Base-by-base conservation (phyloP, 768 basidiomycete species). In the Mycena haematopus region DNA sequence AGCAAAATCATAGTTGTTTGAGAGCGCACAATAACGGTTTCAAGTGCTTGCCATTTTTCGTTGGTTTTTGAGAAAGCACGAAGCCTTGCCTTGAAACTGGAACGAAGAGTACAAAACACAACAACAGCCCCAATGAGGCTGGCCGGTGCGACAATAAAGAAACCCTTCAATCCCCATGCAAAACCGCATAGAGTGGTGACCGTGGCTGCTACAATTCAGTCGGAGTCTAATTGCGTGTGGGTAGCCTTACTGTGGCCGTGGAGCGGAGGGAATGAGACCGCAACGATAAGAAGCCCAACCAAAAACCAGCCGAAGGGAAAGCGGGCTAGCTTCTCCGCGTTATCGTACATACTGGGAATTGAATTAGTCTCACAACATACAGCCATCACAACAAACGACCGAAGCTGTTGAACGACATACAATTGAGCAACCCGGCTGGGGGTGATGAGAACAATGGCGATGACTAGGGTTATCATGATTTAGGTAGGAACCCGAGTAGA, bases 81-180 rank as follows among this genome's bases (percentile, higher is more conserved):
- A 22, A 94, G 73, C 52, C 82, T 79, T 49, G 76, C 69, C 55
- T 78, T 77, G 72, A 92, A 91, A 55, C 87, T 72, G 59, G 80
- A 74, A 19, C 91, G 84, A 58, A 93, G 77, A 47, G 81, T 67
- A 27, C 85, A 58, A 69, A 95, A 95, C 5, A 79, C 82, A 10
- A 87, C 53, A 2, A 82, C 82, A 24, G 91, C 85, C 35, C 91
- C 92, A 2, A 85, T 59, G 27, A 93, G 58, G 21, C 90, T 90
- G 2, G 79, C 87, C 15, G 75, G 73, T 0, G 84, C 82, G 3
- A 87, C 86, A 60, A 94, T 82, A 65, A 79, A 80, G 75, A 91
- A 89, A 0, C 93, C 93, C 60, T 82, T 82, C 77, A 92, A 81
- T 47, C 93, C 93, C 68, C 91, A 95, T 1, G 91, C 89, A 74